A percentile compares a stretch with the other conserved stretches of the same genome.
Evolutionary conservation across 2,329 filamentous ascomycete species (phyloP).

Genomic region (Arthrobotrys iridis): DNA sequence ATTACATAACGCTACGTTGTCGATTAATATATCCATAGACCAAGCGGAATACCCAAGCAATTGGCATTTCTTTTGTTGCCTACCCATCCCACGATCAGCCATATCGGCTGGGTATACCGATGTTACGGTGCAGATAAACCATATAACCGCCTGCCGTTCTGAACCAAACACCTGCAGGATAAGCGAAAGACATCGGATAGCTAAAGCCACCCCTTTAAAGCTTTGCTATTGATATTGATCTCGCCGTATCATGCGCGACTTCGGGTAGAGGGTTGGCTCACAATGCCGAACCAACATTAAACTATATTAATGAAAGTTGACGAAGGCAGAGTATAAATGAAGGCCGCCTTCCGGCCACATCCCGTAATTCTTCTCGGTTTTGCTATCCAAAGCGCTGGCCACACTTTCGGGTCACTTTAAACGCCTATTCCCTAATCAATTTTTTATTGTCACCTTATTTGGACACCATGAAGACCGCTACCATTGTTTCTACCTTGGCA

Average conservation of each 20-base stretch:
- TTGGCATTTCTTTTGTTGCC: slow-evolving; percentile 10
- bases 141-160: slow-evolving; percentile 39
- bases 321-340: slow-evolving; percentile 17
- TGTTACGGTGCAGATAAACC: slow-evolving; percentile 36
- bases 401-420: slow-evolving; percentile 7
- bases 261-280: slow-evolving; percentile 18
- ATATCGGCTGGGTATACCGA: slow-evolving; percentile 22
- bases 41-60: background rate
- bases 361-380: slow-evolving; percentile 17
- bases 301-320: background rate
- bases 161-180: slow-evolving; percentile 29
- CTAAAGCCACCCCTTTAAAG: slow-evolving; percentile 21
- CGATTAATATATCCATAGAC: background rate
- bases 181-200: slow-evolving; percentile 20
- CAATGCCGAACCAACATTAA: background rate
- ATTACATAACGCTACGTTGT: slow-evolving; percentile 39
- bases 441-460: background rate
- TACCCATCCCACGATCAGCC: slow-evolving; percentile 22
- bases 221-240: slow-evolving; percentile 9
- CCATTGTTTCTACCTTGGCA: slow-evolving; percentile 36
- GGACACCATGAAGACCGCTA: slow-evolving; percentile 34
- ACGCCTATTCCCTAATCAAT: background rate
- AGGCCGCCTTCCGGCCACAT: background rate
- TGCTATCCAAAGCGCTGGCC: slow-evolving; percentile 23
- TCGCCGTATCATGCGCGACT: slow-evolving; percentile 17